Percentiles rank a stretch among this genome's conserved stretches.
phyloP scores from a whole-genome alignment of 371 early-diverging fungal species.

The Nematocida ironsii region DNA sequence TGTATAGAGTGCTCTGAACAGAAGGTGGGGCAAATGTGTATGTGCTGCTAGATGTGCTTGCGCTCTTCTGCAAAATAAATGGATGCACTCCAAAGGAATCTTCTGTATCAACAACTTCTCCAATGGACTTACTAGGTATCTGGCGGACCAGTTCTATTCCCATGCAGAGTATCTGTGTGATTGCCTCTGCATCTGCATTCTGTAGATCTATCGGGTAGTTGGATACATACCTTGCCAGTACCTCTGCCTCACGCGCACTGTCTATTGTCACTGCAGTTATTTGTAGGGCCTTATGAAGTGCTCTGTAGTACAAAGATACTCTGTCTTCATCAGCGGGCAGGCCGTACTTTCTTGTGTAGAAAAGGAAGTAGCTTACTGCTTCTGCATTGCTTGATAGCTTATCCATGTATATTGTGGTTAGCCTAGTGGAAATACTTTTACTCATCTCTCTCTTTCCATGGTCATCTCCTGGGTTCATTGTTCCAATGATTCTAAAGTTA shows the following conservation, averaged over 20 bases:
- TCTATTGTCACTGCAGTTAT: neutral
- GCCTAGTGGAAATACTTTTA: constrained; percentile 96
- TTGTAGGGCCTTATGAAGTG: constrained; percentile 24
- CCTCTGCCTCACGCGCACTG: constrained; percentile 44
- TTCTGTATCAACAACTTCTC: constrained; percentile 9
- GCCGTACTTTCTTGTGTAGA: constrained; percentile 50
- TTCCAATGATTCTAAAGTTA: constrained; percentile 89
- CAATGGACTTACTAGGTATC: neutral
- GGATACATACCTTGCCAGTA: constrained; percentile 27
- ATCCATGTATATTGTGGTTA: constrained; percentile 85
- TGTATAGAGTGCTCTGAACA: constrained; percentile 75
- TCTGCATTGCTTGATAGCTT: constrained; percentile 46
- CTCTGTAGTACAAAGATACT: constrained; percentile 16
- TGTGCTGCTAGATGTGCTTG: neutral
- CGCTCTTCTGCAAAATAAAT: constrained; percentile 26
- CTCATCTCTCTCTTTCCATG: constrained; percentile 97
- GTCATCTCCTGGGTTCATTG: constrained; percentile 99
- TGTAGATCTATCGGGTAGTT: neutral
- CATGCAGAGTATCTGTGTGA: neutral
- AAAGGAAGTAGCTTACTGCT: constrained; percentile 52
- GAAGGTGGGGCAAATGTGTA: constrained; percentile 57
- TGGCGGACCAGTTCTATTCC: neutral
- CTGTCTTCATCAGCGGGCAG: neutral
- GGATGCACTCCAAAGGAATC: constrained; percentile 27
- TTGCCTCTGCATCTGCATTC: neutral